These are phyloP conservation scores for Pulicaria dysenterica DNA, from an alignment of 129 eudicot genomes.

Conservation along the genomic window DNA sequence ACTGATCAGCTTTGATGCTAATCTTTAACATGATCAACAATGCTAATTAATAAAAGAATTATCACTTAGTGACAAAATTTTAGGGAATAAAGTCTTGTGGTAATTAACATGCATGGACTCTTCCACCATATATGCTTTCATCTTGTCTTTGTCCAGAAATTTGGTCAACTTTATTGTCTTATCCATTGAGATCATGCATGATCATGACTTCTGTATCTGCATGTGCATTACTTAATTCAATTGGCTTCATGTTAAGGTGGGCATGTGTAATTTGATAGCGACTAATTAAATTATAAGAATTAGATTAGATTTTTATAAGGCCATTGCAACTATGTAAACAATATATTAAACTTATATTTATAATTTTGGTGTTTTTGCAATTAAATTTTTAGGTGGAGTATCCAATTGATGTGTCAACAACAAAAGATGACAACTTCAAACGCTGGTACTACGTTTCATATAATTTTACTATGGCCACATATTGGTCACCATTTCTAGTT, in stretches of 20 bases:
- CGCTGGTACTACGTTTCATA: slow-evolving; percentile 44
- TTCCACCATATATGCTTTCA: slow-evolving; percentile 18
- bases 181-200: slow-evolving; percentile 19
- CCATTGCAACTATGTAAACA: too few relatives aligned
- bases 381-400: slow-evolving; percentile 45
- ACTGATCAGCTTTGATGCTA: too few relatives aligned
- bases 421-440: slow-evolving; percentile 48
- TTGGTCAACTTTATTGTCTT: slow-evolving; percentile 16
- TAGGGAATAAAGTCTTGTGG: slow-evolving; percentile 23
- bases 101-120: slow-evolving; percentile 18
- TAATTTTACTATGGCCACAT: slow-evolving; percentile 60
- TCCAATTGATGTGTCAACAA: slow-evolving; percentile 51
- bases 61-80: slow-evolving; percentile 12
- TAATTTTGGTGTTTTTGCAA: background rate
- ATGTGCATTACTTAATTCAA: slow-evolving; percentile 23
- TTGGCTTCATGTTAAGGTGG: slow-evolving; percentile 7
- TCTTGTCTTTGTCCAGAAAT: slow-evolving; percentile 20
- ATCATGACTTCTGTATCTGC: slow-evolving; percentile 29
- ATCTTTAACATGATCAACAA: background rate
- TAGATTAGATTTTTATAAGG: background rate
- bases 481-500: slow-evolving; percentile 51
- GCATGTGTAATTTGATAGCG: slow-evolving; percentile 16
- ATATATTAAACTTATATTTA: too few relatives aligned
- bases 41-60: background rate
- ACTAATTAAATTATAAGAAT: background rate